These are phyloP conservation scores for Populus nigra DNA, from an alignment of 345 rosid genomes.

Conservation along the genomic window DNA sequence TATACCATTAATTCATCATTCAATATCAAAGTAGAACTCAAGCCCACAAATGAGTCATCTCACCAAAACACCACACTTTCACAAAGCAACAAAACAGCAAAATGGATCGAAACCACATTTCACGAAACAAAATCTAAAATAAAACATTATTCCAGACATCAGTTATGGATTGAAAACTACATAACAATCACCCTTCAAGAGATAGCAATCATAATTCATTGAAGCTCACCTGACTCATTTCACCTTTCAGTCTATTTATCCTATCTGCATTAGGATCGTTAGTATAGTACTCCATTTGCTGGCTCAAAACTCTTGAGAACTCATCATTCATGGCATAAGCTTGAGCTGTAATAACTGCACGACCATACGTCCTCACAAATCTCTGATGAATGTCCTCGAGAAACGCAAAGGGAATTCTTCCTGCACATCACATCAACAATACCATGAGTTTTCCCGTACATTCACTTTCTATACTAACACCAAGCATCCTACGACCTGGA, in stretches of 20 bases:
- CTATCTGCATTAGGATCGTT: constrained; percentile 87
- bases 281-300: constrained; percentile 85
- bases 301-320: constrained; percentile 88
- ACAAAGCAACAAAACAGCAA: neutral
- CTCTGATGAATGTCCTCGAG: constrained; percentile 93
- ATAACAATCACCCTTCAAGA: neutral
- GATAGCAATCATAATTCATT: neutral
- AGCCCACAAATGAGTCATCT: neutral
- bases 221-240: constrained; percentile 77
- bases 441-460: neutral
- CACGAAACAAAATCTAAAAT: neutral
- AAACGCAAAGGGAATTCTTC: constrained; percentile 88
- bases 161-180: neutral
- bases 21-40: neutral
- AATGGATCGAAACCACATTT: neutral
- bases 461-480: neutral
- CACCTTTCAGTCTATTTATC: constrained; percentile 85
- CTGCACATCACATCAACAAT: constrained; percentile 24
- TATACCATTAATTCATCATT: neutral
- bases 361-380: constrained; percentile 67
- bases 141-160: neutral
- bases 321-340: constrained; percentile 96
- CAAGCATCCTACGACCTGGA: neutral
- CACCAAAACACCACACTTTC: neutral
- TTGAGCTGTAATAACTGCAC: constrained; percentile 74